phyloP scores from a whole-genome alignment of 371 early-diverging fungal species.

The Catenaria anguillulae region DNA sequence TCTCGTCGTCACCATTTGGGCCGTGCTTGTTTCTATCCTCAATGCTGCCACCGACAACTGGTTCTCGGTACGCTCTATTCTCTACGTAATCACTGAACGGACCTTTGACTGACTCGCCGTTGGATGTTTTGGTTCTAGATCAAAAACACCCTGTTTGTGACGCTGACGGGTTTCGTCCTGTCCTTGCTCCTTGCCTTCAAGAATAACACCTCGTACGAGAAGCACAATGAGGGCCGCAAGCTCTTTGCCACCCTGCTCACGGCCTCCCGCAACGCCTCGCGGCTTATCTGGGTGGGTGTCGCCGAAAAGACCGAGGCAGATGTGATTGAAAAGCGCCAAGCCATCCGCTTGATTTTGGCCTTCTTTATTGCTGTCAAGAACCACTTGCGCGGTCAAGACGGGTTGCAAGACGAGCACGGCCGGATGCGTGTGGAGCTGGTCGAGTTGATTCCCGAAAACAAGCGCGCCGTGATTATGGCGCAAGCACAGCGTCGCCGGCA shows the following conservation, averaged over 20 bases:
- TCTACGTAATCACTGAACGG: too few species aligned
- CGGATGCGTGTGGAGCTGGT: neutral
- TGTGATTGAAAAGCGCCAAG: conserved; percentile 44
- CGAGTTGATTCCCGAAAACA: neutral
- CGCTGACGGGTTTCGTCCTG: conserved; percentile 46
- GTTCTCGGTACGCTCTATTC: too few species aligned
- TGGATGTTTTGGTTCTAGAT: too few species aligned
- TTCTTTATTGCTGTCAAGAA: conserved; percentile 52
- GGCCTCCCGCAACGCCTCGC: conserved; percentile 39
- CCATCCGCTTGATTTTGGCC: conserved; percentile 54
- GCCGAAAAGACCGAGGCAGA: conserved; percentile 31
- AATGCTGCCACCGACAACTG: neutral
- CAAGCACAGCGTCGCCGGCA: too few species aligned
- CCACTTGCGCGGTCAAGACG: conserved; percentile 51
- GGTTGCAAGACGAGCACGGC: conserved; percentile 32
- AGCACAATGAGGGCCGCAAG: conserved; percentile 57
- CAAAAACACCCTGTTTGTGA: too few species aligned
- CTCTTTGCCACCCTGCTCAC: conserved; percentile 26
- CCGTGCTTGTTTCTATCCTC: conserved; percentile 12
- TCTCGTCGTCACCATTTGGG: conserved; percentile 13
- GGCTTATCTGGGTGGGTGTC: conserved; percentile 46
- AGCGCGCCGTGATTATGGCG: neutral
- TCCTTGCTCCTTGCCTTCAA: conserved; percentile 57
- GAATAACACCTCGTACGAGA: conserved; percentile 60
- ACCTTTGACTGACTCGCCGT: too few species aligned